phyloP scores from a whole-genome alignment of 1,284 basidiomycete genomes.

The Omphalotus olearius region DNA sequence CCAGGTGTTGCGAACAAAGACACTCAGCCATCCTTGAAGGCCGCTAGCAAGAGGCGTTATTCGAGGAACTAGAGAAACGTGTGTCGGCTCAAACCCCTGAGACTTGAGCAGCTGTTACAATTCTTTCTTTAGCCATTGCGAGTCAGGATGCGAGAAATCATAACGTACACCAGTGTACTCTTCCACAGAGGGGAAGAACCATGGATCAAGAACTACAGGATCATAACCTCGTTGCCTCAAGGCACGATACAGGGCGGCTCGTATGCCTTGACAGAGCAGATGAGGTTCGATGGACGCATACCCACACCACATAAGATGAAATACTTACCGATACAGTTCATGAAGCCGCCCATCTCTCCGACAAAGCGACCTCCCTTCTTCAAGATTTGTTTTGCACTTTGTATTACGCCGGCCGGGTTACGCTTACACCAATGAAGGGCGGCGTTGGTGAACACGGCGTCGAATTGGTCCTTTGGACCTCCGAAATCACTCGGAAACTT shows the following conservation, averaged over 20 bases:
- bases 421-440: conserved; percentile 82
- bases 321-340: conserved; percentile 59
- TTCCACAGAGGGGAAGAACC: conserved; percentile 75
- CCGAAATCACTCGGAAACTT: conserved; percentile 21
- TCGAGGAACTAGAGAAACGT: conserved; percentile 63
- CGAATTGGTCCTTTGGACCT: conserved; percentile 35
- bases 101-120: conserved; percentile 47
- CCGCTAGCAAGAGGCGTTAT: conserved; percentile 62
- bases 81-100: conserved; percentile 50
- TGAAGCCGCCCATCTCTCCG: conserved; percentile 76
- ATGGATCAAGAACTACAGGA: conserved; percentile 63
- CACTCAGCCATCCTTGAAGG: conserved; percentile 65
- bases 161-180: conserved; percentile 55
- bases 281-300: conserved; percentile 2
- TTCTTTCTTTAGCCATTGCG: conserved; percentile 4
- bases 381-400: conserved; percentile 53
- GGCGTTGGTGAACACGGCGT: conserved; percentile 76
- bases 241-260: conserved; percentile 55
- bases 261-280: conserved; percentile 42
- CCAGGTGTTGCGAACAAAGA: conserved; percentile 61
- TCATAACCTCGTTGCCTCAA: conserved; percentile 54
- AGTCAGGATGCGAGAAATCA: background rate
- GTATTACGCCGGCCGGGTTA: conserved; percentile 62
- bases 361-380: conserved; percentile 72
- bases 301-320: background rate